Percentiles rank a stretch among this genome's conserved stretches.
These are phyloP conservation scores for Gossypium turneri DNA, from an alignment of 345 rosid genomes.

Conservation along the genomic window DNA sequence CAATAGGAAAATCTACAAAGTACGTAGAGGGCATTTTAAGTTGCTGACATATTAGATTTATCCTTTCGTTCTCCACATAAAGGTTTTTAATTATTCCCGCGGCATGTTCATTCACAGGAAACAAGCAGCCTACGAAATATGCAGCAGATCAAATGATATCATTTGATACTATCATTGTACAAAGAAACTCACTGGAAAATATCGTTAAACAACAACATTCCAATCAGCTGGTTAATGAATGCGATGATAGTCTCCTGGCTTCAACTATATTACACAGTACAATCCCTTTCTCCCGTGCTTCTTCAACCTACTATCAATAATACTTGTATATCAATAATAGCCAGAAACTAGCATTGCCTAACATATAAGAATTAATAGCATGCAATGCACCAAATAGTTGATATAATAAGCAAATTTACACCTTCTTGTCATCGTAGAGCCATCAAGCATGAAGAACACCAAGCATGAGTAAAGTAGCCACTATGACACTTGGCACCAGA, in stretches of 20 bases:
- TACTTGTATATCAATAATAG: no score
- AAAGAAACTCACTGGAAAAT: slow-evolving; percentile 34
- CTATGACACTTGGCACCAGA: slow-evolving; percentile 83
- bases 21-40: neutral
- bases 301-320: no score
- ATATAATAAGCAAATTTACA: slow-evolving; percentile 10
- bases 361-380: neutral
- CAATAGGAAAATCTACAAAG: neutral
- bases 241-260: slow-evolving; percentile 89
- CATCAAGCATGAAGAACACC: slow-evolving; percentile 94
- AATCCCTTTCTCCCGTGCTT: no score
- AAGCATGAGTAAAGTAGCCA: slow-evolving; percentile 88
- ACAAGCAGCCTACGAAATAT: slow-evolving; percentile 53
- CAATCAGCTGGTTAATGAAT: slow-evolving; percentile 90
- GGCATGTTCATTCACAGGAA: slow-evolving; percentile 83
- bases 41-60: slow-evolving; percentile 25
- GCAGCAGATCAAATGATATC: neutral
- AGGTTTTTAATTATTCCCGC: slow-evolving; percentile 79
- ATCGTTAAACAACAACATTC: slow-evolving; percentile 77
- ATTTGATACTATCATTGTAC: neutral
- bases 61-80: slow-evolving; percentile 95
- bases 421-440: slow-evolving; percentile 86
- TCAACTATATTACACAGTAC: slow-evolving; percentile 44
- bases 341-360: neutral
- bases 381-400: neutral